Base-by-base conservation (phyloP, 2,329 filamentous ascomycete species). In the Aphanoascus verrucosus region DNA sequence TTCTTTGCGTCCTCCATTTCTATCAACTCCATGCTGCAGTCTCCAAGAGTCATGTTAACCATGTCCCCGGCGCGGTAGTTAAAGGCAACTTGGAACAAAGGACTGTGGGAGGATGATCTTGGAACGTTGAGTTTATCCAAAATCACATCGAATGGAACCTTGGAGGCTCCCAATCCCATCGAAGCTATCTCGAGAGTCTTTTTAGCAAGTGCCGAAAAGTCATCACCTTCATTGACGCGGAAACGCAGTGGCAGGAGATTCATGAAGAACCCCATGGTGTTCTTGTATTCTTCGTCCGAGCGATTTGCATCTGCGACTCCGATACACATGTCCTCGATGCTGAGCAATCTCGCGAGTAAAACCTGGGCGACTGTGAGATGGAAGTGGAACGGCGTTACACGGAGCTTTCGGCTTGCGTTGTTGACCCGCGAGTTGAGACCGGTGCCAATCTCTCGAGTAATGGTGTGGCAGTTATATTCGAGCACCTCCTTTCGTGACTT, bases 71-170 rank as follows among this genome's bases (percentile, higher is more conserved):
- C 66, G 6, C 72, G 66, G 58, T 78, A 78, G 60, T 79, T 69
- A 42, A 78, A 57, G 17, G 72, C 68, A 1, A 64, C 68, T 58
- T 81, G 77, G 64, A 79, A 79, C 0, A 80, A 35, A 0, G 78
- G 77, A 34, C 57, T 71, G 48, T 72, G 58, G 0, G 63, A 56
- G 0, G 67, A 52, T 0, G 73, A 72, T 1, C 75, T 63, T 0
- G 66, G 56, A 1, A 74, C 65, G 2, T 65, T 61, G 1, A 80
- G 63, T 23, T 74, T 63, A 0, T 72, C 60, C 0, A 81, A 62
- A 0, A 82, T 57, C 0, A 73, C 63, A 43, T 79, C 72, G 51
- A 79, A 76, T 0, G 77, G 78, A 2, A 79, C 52, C 0, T 55
- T 38, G 0, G 76, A 75, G 58, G 77, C 62, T 0, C 54, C 57